Evolutionary conservation across 768 basidiomycete genomes (phyloP).

Genomic region (Lactarius sanguifluus): DNA sequence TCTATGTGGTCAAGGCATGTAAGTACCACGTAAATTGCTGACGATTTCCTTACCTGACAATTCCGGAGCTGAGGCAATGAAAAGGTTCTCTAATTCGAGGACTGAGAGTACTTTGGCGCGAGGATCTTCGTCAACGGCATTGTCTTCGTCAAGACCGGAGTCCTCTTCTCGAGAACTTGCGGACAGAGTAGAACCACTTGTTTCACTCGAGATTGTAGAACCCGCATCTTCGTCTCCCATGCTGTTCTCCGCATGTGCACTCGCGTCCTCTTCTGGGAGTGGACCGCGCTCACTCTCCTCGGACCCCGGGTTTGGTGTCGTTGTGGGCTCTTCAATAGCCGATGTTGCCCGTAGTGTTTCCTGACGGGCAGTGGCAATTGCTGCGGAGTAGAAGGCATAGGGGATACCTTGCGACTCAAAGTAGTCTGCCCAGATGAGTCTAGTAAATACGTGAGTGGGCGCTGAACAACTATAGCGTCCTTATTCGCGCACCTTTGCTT

Average conservation of each 20-base stretch:
- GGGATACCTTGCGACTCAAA: constrained; percentile 72
- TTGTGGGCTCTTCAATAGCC: constrained; percentile 19
- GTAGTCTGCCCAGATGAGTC: constrained; percentile 87
- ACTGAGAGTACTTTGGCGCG: constrained; percentile 81
- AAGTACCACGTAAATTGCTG: constrained; percentile 1
- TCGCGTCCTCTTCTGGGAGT: constrained; percentile 33
- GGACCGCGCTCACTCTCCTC: constrained; percentile 19
- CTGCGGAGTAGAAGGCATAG: constrained; percentile 93
- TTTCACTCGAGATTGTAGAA: constrained; percentile 31
- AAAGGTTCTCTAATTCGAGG: constrained; percentile 82
- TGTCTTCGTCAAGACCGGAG: constrained; percentile 54
- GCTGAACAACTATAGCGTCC: constrained; percentile 2
- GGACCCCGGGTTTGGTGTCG: not conserved
- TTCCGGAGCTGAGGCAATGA: constrained; percentile 68
- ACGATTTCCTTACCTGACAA: constrained; percentile 50
- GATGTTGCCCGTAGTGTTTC: constrained; percentile 59
- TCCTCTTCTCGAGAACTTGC: constrained; percentile 40
- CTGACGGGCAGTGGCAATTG: constrained; percentile 82
- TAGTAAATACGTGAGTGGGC: constrained; percentile 35
- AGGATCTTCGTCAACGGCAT: constrained; percentile 52
- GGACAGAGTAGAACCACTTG: constrained; percentile 28
- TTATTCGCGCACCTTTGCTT: constrained; percentile 67
- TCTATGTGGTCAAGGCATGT: constrained; percentile 40
- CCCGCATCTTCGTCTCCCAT: constrained; percentile 37
- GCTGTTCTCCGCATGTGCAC: constrained; percentile 31